Percentiles rank a stretch among this genome's conserved stretches.
Evolutionary conservation across 75 land plant genomes (phyloP).

Genomic region (Isoetes taiwanensis): DNA sequence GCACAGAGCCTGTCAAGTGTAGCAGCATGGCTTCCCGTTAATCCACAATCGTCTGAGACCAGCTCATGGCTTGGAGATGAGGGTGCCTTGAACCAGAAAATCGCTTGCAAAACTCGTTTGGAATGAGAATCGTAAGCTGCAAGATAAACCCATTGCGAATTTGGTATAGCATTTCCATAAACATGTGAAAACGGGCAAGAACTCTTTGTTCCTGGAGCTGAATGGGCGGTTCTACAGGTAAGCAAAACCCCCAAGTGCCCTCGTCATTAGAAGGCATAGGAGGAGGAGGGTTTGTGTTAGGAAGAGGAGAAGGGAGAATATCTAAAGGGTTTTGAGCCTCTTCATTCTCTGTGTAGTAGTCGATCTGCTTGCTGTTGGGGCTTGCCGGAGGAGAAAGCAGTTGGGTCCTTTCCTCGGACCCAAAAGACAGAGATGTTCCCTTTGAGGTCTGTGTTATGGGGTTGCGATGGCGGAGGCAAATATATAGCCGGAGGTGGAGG

Average conservation of each 20-base stretch:
- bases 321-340: too few species aligned
- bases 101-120: not conserved
- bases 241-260: not conserved
- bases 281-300: not conserved
- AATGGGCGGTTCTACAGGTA: not conserved
- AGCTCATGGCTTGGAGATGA: not conserved
- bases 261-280: not conserved
- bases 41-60: not conserved
- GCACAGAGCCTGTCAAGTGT: not conserved
- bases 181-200: not conserved
- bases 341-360: too few species aligned
- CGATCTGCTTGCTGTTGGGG: too few species aligned
- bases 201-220: conserved; percentile 1
- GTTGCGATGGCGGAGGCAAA: too few species aligned
- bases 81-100: not conserved
- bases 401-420: too few species aligned
- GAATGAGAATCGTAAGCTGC: conserved; percentile 1
- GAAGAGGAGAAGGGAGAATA: not conserved
- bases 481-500: too few species aligned
- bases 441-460: too few species aligned
- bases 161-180: not conserved
- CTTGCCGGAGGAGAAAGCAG: too few species aligned
- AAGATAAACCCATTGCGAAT: not conserved
- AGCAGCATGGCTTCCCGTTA: not conserved
- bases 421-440: too few species aligned